Percentiles rank a stretch among this genome's conserved stretches.
phyloP scores from a whole-genome alignment of 1,284 basidiomycete genomes.

The Trichosporon faecale region DNA sequence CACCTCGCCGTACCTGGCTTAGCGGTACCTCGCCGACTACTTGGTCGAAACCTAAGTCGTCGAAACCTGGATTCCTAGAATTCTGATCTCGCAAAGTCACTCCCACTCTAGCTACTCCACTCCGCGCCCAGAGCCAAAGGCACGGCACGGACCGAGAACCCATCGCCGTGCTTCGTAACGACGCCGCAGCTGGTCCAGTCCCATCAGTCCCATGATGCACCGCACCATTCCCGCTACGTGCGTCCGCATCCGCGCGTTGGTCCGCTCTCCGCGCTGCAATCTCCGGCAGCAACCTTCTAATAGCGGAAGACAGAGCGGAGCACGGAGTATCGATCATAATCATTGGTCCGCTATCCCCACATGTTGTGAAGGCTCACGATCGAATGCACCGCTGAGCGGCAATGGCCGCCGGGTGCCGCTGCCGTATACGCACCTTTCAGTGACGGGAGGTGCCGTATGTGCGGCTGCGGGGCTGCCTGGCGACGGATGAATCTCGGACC shows the following conservation, averaged over 20 bases:
- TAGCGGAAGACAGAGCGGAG: background rate
- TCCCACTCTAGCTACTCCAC: background rate
- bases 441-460: background rate
- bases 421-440: background rate
- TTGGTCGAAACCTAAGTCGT: background rate
- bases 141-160: background rate
- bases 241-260: too few species aligned
- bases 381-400: background rate
- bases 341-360: background rate
- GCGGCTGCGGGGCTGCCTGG: background rate
- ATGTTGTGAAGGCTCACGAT: too few species aligned
- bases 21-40: background rate
- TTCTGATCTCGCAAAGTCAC: background rate
- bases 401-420: background rate
- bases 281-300: too few species aligned
- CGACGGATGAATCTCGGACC: background rate
- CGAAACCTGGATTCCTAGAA: background rate
- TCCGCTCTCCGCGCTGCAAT: background rate
- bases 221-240: background rate
- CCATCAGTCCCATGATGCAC: background rate
- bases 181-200: background rate
- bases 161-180: slow-evolving; percentile 1
- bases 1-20: background rate
- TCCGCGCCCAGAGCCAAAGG: background rate
- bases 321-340: background rate